These are phyloP conservation scores for Globisporangium mamillatum DNA, from an alignment of 352 stramenopile species.

Conservation along the genomic window DNA sequence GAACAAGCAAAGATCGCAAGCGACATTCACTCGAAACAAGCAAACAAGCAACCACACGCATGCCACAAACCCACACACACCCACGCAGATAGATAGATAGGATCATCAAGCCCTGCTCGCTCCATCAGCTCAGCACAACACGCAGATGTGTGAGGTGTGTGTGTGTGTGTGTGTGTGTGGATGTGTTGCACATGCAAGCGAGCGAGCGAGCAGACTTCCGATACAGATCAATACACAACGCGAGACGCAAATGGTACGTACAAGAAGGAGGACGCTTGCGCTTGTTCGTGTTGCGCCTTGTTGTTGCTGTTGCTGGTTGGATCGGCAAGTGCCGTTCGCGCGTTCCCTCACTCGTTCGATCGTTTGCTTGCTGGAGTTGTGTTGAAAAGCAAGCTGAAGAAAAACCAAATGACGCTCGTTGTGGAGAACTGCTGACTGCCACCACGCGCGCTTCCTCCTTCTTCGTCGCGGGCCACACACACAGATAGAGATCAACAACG, in stretches of 20 bases:
- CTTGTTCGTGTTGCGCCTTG: background rate
- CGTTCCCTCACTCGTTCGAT: background rate
- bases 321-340: background rate
- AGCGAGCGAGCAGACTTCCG: background rate
- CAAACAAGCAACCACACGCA: background rate
- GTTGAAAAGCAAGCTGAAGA: background rate
- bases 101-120: background rate
- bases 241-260: background rate
- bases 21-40: background rate
- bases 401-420: background rate
- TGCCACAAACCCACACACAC: background rate
- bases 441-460: background rate
- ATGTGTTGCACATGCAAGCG: background rate
- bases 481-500: background rate
- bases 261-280: background rate
- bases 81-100: background rate
- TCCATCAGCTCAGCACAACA: background rate
- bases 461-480: background rate
- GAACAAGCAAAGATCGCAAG: background rate
- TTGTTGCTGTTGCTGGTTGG: background rate
- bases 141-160: background rate
- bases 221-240: background rate
- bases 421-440: conserved; percentile 5
- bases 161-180: background rate
- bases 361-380: background rate